Evolutionary conservation across 768 basidiomycete genomes (phyloP), one percentile per base, ranked within the genome.

Genomic region (Pleurotus eryngii): DNA sequence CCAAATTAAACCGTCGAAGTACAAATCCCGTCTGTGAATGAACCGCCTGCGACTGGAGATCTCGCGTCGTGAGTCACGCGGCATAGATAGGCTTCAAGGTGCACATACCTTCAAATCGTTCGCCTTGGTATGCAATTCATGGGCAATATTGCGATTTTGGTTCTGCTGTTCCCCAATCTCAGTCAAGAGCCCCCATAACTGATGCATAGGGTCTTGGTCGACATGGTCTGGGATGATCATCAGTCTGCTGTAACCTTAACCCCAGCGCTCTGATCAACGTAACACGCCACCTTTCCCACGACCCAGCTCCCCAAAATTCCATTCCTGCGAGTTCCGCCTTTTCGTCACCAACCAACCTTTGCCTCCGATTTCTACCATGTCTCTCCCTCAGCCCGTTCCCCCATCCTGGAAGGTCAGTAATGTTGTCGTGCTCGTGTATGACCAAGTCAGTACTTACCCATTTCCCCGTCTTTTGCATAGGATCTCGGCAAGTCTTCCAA

Each of bases 401-500:
- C 95, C 94, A 58, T 94, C 92, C 69, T 97, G 94, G 94, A 95
- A 95, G 86, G 94, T 89, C 15, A 45, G 74, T 71, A n/a, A 37
- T 38, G 49, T 54, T 14, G 26, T 22, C 24, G 27, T 12, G 24
- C 6, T 38, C 27, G 4, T 35, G n/a, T 45, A 43, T 20, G 42
- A 3, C 14, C 11, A 27, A 5, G 12, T 2, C 17, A 40, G 5
- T n/a, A 22, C 14, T 55, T 14, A 11, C n/a, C 8, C 20, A 4
- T 47, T 20, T 12, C 1, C 5, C 24, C 5, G 24, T 26, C 7
- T 18, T 14, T 56, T 38, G 22, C 43, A 39, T 64, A 94, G 92
- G 92, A 94, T 74, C 87, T 94, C 65, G 96, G 96, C 76, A 98
- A 98, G 85, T 95, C 94, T 64, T 92, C 94, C 75, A 92, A 87